Percentiles rank a stretch among this genome's conserved stretches.
phyloP scores from a whole-genome alignment of 768 basidiomycete species.

The Tubosaeta sp. region DNA sequence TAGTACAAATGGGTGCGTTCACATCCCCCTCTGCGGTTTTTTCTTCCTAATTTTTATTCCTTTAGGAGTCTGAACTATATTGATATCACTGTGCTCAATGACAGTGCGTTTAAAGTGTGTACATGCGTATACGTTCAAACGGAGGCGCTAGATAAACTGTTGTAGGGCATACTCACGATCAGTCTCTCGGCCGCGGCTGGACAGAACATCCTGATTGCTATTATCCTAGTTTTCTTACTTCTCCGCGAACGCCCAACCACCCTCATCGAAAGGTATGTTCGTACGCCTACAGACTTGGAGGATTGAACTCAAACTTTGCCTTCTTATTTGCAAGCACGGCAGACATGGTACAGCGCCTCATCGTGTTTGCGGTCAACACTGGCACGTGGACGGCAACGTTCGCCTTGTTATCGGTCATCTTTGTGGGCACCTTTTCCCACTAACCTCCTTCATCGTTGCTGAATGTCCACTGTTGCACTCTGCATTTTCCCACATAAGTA shows the following conservation, averaged over 20 bases:
- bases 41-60: not conserved
- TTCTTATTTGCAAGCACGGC: not conserved
- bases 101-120: not conserved
- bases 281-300: too few species aligned
- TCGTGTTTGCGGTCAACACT: not conserved
- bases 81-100: not conserved
- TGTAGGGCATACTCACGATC: not conserved
- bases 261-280: not conserved
- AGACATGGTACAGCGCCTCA: slow-evolving; percentile 1
- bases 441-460: not conserved
- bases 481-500: not conserved
- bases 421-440: not conserved
- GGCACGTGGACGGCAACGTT: slow-evolving; percentile 48
- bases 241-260: not conserved
- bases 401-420: slow-evolving; percentile 32
- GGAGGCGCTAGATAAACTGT: not conserved
- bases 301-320: too few species aligned
- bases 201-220: not conserved
- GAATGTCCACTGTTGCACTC: not conserved
- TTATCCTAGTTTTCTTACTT: not conserved
- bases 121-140: not conserved
- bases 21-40: not conserved
- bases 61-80: not conserved
- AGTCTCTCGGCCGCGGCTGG: not conserved
- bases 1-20: not conserved